Percentiles rank a stretch among this genome's conserved stretches.
Conservation (phyloP, 306 rosid genomes). For the Quercus engelmannii region DNA sequence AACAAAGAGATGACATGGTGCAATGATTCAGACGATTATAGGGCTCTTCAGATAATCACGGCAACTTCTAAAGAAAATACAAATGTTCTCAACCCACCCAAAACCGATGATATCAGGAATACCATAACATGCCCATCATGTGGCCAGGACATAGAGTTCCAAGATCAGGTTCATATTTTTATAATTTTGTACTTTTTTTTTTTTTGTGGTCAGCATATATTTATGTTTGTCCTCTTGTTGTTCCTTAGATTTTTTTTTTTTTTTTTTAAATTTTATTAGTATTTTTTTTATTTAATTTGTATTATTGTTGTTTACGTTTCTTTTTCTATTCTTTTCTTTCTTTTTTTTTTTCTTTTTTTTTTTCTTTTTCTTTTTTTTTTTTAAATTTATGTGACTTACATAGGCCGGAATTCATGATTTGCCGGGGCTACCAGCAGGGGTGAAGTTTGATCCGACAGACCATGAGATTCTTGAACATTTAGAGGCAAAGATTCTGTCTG, state of each 20-base stretch:
- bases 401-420: slow-evolving; percentile 61
- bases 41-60: slow-evolving; percentile 22
- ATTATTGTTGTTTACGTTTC: background rate
- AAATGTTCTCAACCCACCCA: background rate
- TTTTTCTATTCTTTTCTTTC: too few relatives aligned
- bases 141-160: slow-evolving; percentile 54
- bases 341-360: background rate
- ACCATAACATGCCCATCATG: slow-evolving; percentile 69
- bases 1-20: slow-evolving; percentile 61
- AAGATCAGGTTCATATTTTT: slow-evolving; percentile 51
- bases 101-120: slow-evolving; percentile 23
- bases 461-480: slow-evolving; percentile 80
- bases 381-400: background rate
- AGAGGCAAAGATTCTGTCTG: slow-evolving; percentile 63
- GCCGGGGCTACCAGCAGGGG: slow-evolving; percentile 86
- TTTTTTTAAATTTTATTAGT: background rate
- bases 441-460: slow-evolving; percentile 91
- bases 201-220: background rate
- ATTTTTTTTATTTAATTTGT: background rate
- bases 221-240: background rate
- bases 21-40: slow-evolving; percentile 54
- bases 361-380: too few relatives aligned
- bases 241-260: background rate
- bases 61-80: slow-evolving; percentile 6
- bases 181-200: background rate